Base-by-base conservation (phyloP, 2,329 filamentous ascomycete species). In the Drechslerella coelobrocha region DNA sequence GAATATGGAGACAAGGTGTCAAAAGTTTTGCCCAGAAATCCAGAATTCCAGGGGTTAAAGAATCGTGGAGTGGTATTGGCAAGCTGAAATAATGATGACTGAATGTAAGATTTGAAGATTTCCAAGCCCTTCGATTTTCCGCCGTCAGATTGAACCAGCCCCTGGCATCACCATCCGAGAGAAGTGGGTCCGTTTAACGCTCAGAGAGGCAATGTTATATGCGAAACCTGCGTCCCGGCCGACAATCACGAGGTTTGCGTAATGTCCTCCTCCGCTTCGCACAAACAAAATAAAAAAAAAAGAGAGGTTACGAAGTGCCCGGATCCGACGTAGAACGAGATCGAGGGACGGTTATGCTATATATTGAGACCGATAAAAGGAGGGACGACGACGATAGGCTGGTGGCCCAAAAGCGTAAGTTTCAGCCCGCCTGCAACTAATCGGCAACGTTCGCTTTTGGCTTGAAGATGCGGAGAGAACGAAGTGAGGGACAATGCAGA, bases 401-500 rank as follows among this genome's bases (percentile, higher is more conserved):
- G 26, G 24, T 21, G 24, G 23, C 19, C 26, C 48, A 19, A 48
- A 48, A 48, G 23, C 19, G 43, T 48, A 23, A 56, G 50, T 68
- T 68, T 69, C 65, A 69, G 65, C 65, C 65, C 57, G 61, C 41
- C 21, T 54, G 51, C 66, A 59, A 50, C 48, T 37, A 47, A 61
- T 27, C 43, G 51, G 39, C 41, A 50, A 53, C 34, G 51, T 66
- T 63, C 66, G 54, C 48, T 71, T 71, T 71, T 71, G 66, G 66
- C 51, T 41, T 47, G 45, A 61, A 60, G 61, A 59, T 71, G 66
- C 47, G 53, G 66, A 71, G 66, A 59, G 52, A 41, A 14, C 4
- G 12, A n/a, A 39, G 34, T 39, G 17, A 39, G 8, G 14, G 50
- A 26, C 12, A 41, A 26, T 39, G 48, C 43, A 50, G 51, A 54